phyloP scores from a whole-genome alignment of 345 rosid species.

The Aegle marmelos region DNA sequence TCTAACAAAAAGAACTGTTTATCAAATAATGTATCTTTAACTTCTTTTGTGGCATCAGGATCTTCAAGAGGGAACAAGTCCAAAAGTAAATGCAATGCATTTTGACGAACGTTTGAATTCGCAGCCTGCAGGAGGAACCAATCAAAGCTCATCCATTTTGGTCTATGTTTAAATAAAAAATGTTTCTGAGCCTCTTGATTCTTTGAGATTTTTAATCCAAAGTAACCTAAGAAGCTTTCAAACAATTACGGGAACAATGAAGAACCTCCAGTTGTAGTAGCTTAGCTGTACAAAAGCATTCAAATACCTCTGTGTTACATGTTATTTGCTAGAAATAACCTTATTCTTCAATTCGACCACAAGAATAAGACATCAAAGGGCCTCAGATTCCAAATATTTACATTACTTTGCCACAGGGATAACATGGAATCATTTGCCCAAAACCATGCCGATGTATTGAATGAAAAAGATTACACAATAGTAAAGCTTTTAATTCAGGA shows the following conservation, averaged over 20 bases:
- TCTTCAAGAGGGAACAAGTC: constrained; percentile 92
- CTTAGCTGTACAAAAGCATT: background rate
- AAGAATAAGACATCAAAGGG: background rate
- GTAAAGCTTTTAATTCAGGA: background rate
- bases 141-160: background rate
- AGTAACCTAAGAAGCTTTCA: background rate
- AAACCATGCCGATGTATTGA: background rate
- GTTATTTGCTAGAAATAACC: background rate
- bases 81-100: constrained; percentile 82
- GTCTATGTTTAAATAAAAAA: no score
- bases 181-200: background rate
- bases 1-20: constrained; percentile 88
- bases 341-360: background rate
- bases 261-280: background rate
- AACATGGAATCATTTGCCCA: background rate
- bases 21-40: constrained; percentile 70
- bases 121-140: constrained; percentile 68
- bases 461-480: background rate
- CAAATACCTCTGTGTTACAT: background rate
- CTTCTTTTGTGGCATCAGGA: constrained; percentile 90
- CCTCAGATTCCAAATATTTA: background rate
- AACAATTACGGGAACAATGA: background rate
- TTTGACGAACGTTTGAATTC: constrained; percentile 87
- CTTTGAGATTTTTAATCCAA: background rate
- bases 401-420: background rate